A percentile compares a stretch with the other conserved stretches of the same genome.
Evolutionary conservation across 257 asterid genomes (phyloP).

Genomic region (Orobanche coerulescens): DNA sequence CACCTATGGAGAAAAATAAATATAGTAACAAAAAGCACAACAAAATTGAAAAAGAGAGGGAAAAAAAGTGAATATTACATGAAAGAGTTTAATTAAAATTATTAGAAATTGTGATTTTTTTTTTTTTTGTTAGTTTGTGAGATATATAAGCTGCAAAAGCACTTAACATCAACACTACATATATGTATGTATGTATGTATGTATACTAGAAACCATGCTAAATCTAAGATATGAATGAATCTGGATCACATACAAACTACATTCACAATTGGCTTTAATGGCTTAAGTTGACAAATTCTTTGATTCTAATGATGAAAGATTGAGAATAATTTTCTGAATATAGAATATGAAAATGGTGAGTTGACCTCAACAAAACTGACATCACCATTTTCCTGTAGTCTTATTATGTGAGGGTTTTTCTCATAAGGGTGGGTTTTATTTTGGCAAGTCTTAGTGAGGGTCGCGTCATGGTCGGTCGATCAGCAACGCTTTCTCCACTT

Average conservation of each 20-base stretch:
- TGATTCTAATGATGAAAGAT: slow-evolving; percentile 8
- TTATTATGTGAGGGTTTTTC: no score
- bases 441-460: no score
- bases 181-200: background rate
- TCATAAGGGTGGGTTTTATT: no score
- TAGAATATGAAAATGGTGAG: background rate
- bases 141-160: slow-evolving; percentile 15
- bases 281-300: background rate
- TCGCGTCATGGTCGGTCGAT: no score
- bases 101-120: no score
- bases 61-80: no score
- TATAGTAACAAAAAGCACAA: no score
- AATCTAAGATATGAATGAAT: slow-evolving; percentile 17
- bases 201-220: background rate
- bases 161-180: slow-evolving; percentile 21
- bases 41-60: no score
- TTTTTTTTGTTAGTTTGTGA: background rate
- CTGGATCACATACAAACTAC: slow-evolving; percentile 25
- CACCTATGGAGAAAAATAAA: no score
- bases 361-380: slow-evolving; percentile 20
- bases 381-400: background rate
- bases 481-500: no score
- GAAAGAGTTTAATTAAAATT: no score
- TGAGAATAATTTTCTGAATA: slow-evolving; percentile 14
- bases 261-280: background rate